These are phyloP conservation scores for Salix exigua DNA, from an alignment of 345 rosid species.

Conservation along the genomic window DNA sequence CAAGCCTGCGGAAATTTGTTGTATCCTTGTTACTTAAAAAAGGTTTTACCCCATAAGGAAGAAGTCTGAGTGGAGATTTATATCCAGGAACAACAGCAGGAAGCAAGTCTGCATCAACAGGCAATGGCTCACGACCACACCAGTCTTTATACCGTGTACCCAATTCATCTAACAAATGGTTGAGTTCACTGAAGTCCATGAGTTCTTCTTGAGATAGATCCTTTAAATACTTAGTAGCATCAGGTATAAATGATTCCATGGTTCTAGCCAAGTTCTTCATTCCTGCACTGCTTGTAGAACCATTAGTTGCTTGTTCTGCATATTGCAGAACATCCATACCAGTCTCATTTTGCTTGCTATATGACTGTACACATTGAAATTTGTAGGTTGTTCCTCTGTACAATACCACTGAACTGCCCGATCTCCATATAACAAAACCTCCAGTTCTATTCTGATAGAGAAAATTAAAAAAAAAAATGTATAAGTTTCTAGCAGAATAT, in stretches of 20 bases:
- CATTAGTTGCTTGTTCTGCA: conserved; percentile 11
- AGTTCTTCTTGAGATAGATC: conserved; percentile 55
- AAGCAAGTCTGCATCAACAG: conserved; percentile 90
- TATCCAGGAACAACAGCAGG: conserved; percentile 66
- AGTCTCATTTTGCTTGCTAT: conserved; percentile 37
- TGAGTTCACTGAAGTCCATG: conserved; percentile 51
- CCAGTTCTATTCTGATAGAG: conserved; percentile 69
- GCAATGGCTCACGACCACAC: conserved; percentile 85
- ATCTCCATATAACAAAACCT: conserved; percentile 91
- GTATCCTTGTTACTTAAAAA: conserved; percentile 51
- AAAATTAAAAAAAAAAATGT: conserved; percentile 19
- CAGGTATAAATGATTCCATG: conserved; percentile 25
- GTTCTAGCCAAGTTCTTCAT: conserved; percentile 15
- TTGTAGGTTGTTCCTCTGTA: conserved; percentile 79
- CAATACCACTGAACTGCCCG: conserved; percentile 84
- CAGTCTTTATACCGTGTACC: conserved; percentile 91
- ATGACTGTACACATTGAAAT: conserved; percentile 64
- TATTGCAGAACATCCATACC: conserved; percentile 14
- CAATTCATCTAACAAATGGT: conserved; percentile 63
- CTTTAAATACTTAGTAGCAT: conserved; percentile 38
- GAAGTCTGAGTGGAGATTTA: conserved; percentile 67
- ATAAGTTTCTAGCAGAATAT: conserved; percentile 12
- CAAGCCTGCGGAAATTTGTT: conserved; percentile 65
- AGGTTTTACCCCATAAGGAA: conserved; percentile 62
- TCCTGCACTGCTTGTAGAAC: conserved; percentile 11